Evolutionary conservation across 495 filamentous ascomycete genomes (phyloP).

Genomic region (Clavariopsis aquatica): DNA sequence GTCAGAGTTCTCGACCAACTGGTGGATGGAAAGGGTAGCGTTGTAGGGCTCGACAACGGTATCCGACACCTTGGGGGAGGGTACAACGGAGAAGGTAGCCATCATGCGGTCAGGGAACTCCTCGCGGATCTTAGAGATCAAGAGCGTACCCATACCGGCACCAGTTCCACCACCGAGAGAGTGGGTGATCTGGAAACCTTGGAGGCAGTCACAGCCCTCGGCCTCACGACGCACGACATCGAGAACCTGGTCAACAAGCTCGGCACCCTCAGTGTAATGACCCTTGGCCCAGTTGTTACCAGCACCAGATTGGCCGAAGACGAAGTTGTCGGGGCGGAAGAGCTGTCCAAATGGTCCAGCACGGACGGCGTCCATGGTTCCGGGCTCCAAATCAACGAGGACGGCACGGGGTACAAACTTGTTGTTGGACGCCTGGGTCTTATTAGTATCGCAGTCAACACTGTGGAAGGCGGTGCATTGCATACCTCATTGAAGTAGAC

Average conservation of each 20-base stretch:
- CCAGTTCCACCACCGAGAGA: conserved; percentile 99
- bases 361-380: conserved; percentile 99
- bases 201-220: conserved; percentile 98
- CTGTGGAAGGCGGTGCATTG: conserved; percentile 22
- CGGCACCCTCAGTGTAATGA: conserved; percentile 99
- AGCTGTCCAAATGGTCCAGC: conserved; percentile 98
- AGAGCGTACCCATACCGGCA: conserved; percentile 99
- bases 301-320: conserved; percentile 98
- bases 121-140: conserved; percentile 99
- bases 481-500: conserved; percentile 99
- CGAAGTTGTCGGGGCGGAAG: conserved; percentile 99
- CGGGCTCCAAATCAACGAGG: conserved; percentile 97
- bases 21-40: conserved; percentile 97
- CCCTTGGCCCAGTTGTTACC: conserved; percentile 99
- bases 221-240: conserved; percentile 99
- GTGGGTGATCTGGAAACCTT: conserved; percentile 99
- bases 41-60: conserved; percentile 99
- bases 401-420: conserved; percentile 99
- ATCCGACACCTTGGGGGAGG: conserved; percentile 99
- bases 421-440: conserved; percentile 78
- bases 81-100: conserved; percentile 99
- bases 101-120: conserved; percentile 99
- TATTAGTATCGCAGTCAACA: conserved; percentile 31
- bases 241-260: conserved; percentile 96
- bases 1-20: conserved; percentile 99